Evolutionary conservation across 805 yeast species (phyloP).

Genomic region (Candida lessepsii): DNA sequence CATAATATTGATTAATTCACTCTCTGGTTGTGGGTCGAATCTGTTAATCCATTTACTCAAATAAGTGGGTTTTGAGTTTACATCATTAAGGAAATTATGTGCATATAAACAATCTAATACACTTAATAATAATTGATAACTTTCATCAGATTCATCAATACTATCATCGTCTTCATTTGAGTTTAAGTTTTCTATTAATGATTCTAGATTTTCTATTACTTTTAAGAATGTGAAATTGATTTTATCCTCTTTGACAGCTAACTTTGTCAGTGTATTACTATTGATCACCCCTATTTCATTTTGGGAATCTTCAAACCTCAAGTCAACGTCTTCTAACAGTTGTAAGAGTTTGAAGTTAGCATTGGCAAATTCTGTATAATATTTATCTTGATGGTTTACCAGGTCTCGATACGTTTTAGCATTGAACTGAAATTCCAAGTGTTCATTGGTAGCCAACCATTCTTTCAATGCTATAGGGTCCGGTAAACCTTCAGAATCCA

Average conservation of each 20-base stretch:
- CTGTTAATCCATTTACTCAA: conserved; percentile 65
- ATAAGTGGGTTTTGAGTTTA: conserved; percentile 41
- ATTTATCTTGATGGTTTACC: conserved; percentile 36
- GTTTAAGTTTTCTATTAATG: conserved; percentile 22
- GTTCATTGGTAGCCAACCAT: conserved; percentile 42
- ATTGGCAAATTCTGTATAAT: conserved; percentile 48
- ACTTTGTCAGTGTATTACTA: conserved; percentile 1
- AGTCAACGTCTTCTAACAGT: conserved; percentile 18
- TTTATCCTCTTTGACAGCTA: conserved; percentile 6
- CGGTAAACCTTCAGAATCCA: conserved; percentile 11
- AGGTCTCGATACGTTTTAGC: conserved; percentile 38
- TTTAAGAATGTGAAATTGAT: conserved; percentile 25
- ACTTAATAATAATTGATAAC: conserved; percentile 43
- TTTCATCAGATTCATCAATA: conserved; percentile 17
- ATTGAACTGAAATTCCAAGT: conserved; percentile 40
- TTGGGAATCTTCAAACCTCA: conserved; percentile 17
- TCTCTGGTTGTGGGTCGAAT: conserved; percentile 65
- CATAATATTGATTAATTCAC: conserved; percentile 46
- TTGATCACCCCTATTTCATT: conserved; percentile 33
- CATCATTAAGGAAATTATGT: conserved; percentile 40
- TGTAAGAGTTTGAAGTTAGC: conserved; percentile 54
- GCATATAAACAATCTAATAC: conserved; percentile 61
- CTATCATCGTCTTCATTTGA: conserved; percentile 27
- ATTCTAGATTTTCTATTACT: conserved; percentile 28
- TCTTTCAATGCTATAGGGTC: conserved; percentile 43